phyloP scores from a whole-genome alignment of 768 basidiomycete genomes.

The Rhodotorula graminis region DNA sequence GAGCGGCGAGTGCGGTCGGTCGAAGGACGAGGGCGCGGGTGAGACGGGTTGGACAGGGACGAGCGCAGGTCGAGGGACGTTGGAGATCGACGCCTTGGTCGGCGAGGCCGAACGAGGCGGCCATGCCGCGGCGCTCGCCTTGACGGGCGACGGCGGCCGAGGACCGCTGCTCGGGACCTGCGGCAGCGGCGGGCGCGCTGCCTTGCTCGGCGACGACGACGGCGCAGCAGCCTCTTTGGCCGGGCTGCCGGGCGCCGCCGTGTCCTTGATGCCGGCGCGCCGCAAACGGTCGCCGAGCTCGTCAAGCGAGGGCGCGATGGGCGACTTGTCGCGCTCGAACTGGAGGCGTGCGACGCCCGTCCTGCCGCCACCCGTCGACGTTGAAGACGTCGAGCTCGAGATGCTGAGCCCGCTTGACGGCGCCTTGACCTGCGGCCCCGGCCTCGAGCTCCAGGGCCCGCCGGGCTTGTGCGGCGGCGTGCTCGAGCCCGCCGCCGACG shows the following conservation, averaged over 20 bases:
- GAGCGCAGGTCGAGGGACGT: neutral
- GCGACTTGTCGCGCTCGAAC: conserved; percentile 22
- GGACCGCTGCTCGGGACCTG: neutral
- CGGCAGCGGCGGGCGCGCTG: neutral
- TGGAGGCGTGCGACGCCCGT: conserved; percentile 2
- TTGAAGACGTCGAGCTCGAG: no score
- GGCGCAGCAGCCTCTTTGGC: neutral
- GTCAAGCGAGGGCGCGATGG: conserved; percentile 19
- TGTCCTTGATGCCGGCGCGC: neutral
- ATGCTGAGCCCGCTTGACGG: neutral
- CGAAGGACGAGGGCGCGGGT: neutral
- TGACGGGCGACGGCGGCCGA: neutral
- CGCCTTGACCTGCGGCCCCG: neutral
- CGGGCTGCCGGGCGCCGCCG: neutral
- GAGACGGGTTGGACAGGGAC: neutral
- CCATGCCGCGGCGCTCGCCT: neutral
- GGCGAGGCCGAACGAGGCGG: neutral
- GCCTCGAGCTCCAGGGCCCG: conserved; percentile 11
- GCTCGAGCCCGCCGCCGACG: no score
- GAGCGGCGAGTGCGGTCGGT: neutral
- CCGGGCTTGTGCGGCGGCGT: neutral
- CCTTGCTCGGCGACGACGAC: neutral
- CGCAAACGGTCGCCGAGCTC: conserved; percentile 32
- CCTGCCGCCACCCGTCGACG: neutral
- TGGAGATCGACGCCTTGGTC: neutral